Conservation (phyloP, 805 yeast species). For the Scheffersomyces ergatensis region DNA sequence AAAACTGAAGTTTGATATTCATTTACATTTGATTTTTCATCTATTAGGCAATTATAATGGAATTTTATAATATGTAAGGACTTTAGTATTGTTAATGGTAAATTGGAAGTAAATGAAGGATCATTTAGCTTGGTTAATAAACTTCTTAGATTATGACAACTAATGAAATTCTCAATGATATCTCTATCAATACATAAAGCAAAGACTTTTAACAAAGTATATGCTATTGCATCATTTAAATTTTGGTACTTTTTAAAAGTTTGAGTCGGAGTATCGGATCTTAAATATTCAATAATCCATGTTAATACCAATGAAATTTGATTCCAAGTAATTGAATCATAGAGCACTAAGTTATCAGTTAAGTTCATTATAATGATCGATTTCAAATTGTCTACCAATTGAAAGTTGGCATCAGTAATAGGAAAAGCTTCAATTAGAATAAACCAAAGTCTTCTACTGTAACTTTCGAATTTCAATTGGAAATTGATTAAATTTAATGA, state of each 20-base stretch:
- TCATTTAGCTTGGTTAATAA: slow-evolving; percentile 5
- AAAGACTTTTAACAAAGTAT: slow-evolving; percentile 22
- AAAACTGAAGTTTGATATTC: slow-evolving; percentile 3
- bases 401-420: slow-evolving; percentile 1
- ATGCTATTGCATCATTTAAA: slow-evolving; percentile 15
- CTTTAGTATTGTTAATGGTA: slow-evolving; percentile 15
- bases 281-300: slow-evolving; percentile 23
- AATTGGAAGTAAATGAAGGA: neutral
- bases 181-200: slow-evolving; percentile 18
- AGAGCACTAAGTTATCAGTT: slow-evolving; percentile 24
- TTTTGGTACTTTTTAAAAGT: slow-evolving; percentile 2
- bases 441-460: slow-evolving; percentile 30
- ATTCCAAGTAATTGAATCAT: slow-evolving; percentile 21
- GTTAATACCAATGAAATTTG: slow-evolving; percentile 20
- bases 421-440: slow-evolving; percentile 9
- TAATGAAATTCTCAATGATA: slow-evolving; percentile 16
- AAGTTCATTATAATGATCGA: slow-evolving; percentile 29
- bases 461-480: slow-evolving; percentile 27
- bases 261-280: slow-evolving; percentile 2
- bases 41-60: slow-evolving; percentile 8
- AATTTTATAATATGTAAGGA: slow-evolving; percentile 21
- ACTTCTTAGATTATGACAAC: slow-evolving; percentile 13
- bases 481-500: slow-evolving; percentile 16
- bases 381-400: slow-evolving; percentile 19
- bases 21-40: slow-evolving; percentile 1